phyloP scores from a whole-genome alignment of 1,284 basidiomycete species.

The Phylloporus gajari region DNA sequence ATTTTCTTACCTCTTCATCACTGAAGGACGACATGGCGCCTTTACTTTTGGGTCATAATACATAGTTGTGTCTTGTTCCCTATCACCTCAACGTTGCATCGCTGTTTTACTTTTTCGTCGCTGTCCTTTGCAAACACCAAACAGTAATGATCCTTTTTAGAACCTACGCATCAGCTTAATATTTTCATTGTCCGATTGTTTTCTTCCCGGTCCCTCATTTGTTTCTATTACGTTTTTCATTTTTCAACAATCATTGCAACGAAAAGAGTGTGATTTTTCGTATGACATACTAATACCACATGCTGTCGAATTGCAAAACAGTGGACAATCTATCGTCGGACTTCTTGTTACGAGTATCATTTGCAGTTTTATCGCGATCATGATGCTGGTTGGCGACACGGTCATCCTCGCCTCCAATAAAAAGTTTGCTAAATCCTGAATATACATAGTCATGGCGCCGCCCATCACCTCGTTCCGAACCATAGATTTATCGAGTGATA shows the following conservation, averaged over 20 bases:
- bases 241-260: slow-evolving; percentile 12
- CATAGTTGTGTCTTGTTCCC: slow-evolving; percentile 36
- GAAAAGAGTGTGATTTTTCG: slow-evolving; percentile 14
- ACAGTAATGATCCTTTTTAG: slow-evolving; percentile 38
- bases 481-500: no score
- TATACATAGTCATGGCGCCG: no score
- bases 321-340: no score
- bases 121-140: slow-evolving; percentile 27
- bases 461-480: no score
- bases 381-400: no score
- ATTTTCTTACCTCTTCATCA: slow-evolving; percentile 14
- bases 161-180: slow-evolving; percentile 37
- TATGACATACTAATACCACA: slow-evolving; percentile 24
- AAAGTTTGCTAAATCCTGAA: no score
- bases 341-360: no score
- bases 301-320: not conserved
- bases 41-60: slow-evolving; percentile 41
- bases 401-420: no score
- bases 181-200: slow-evolving; percentile 27
- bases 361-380: no score
- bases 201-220: slow-evolving; percentile 11
- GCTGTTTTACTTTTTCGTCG: slow-evolving; percentile 39
- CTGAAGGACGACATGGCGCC: slow-evolving; percentile 40
- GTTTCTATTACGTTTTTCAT: not conserved
- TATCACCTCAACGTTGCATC: slow-evolving; percentile 43